Evolutionary conservation across 306 rosid species (phyloP).

Genomic region (Lupinus albus): DNA sequence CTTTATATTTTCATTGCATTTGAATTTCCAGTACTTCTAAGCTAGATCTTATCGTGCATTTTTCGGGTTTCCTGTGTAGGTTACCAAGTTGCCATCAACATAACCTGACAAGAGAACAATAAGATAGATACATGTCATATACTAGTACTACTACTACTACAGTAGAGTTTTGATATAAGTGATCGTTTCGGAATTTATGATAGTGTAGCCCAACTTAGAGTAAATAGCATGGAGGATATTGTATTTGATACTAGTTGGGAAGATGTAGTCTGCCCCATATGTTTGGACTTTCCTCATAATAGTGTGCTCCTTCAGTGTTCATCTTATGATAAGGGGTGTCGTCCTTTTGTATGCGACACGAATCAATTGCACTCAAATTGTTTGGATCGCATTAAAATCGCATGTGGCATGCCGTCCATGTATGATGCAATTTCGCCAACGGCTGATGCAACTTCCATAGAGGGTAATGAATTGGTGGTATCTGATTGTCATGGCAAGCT

Average conservation of each 20-base stretch:
- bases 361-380: conserved; percentile 79
- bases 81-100: conserved; percentile 2
- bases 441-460: conserved; percentile 43
- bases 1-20: conserved; percentile 1
- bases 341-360: conserved; percentile 78
- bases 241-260: conserved; percentile 62
- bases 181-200: conserved; percentile 4
- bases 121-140: conserved; percentile 27
- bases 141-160: not conserved
- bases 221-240: conserved; percentile 42
- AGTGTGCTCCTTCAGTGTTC: conserved; percentile 80
- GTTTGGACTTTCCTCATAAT: conserved; percentile 85
- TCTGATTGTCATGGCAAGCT: conserved; percentile 55
- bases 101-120: conserved; percentile 12
- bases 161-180: conserved; percentile 8
- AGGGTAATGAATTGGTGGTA: conserved; percentile 44
- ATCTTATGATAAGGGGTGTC: conserved; percentile 76
- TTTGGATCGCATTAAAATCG: conserved; percentile 76
- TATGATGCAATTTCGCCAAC: not conserved
- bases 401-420: conserved; percentile 54
- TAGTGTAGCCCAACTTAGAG: conserved; percentile 6
- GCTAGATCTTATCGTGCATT: not conserved
- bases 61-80: not conserved
- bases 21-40: not conserved
- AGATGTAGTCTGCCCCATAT: conserved; percentile 71